phyloP scores from a whole-genome alignment of 2,329 filamentous ascomycete genomes.

The Pseudogymnoascus sp. region DNA sequence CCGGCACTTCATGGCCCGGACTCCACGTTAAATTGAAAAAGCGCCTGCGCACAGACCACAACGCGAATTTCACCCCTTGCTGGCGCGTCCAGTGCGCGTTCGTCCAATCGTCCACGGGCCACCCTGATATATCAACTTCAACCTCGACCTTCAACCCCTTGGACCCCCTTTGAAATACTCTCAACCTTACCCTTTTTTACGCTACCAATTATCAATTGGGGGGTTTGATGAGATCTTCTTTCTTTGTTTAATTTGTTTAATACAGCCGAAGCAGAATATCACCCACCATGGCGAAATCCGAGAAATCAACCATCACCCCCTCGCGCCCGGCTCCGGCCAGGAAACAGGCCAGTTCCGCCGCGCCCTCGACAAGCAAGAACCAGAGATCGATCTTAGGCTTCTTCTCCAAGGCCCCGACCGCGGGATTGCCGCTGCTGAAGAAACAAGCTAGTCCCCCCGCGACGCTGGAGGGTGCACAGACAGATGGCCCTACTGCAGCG shows the following conservation, averaged over 20 bases:
- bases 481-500: constrained; percentile 35
- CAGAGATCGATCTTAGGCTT: constrained; percentile 72
- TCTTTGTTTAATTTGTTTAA: background rate
- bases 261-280: background rate
- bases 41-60: background rate
- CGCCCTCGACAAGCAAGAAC: constrained; percentile 37
- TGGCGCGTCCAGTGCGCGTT: background rate
- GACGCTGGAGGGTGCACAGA: background rate
- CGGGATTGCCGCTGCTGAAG: constrained; percentile 27
- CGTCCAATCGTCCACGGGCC: background rate
- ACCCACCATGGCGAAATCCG: background rate
- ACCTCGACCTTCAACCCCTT: background rate
- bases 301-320: background rate
- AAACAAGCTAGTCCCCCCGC: constrained; percentile 10
- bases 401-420: constrained; percentile 54
- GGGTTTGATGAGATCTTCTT: background rate
- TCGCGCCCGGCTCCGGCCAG: background rate
- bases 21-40: background rate
- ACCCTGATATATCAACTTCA: background rate
- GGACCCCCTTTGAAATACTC: background rate
- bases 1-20: background rate
- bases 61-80: background rate
- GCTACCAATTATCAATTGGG: background rate
- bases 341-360: background rate
- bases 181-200: background rate